Percentiles rank a stretch among this genome's conserved stretches.
Evolutionary conservation across 108 stramenopile genomes (phyloP).

Genomic region (Skeletonema grethae): DNA sequence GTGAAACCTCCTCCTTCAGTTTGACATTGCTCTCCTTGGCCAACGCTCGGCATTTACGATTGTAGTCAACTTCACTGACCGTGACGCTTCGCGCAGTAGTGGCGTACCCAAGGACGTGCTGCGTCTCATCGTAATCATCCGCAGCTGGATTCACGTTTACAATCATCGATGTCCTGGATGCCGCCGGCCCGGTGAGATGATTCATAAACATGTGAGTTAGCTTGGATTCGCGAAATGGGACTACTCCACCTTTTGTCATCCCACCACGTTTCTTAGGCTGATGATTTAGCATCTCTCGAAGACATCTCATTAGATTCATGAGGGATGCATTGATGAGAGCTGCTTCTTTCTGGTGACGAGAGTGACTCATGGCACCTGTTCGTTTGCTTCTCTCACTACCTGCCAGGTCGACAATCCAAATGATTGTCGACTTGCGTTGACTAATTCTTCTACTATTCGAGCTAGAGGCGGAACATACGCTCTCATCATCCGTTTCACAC

Average conservation of each 20-base stretch:
- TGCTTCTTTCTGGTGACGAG: slow-evolving; percentile 93
- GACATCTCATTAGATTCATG: slow-evolving; percentile 97
- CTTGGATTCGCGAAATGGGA: slow-evolving; percentile 97
- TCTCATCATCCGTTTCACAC: slow-evolving; percentile 72
- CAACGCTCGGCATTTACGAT: slow-evolving; percentile 52
- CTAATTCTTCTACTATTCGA: slow-evolving; percentile 19
- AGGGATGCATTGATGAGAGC: slow-evolving; percentile 93
- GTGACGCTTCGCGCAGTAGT: slow-evolving; percentile 74
- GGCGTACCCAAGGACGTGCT: slow-evolving; percentile 89
- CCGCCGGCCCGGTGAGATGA: slow-evolving; percentile 78
- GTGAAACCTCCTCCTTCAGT: slow-evolving; percentile 22
- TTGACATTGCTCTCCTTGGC: slow-evolving; percentile 47
- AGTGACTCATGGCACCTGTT: slow-evolving; percentile 61
- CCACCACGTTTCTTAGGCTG: slow-evolving; percentile 43
- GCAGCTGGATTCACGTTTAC: slow-evolving; percentile 90
- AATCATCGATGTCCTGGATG: slow-evolving; percentile 86
- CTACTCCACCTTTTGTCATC: slow-evolving; percentile 61
- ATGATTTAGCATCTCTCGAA: slow-evolving; percentile 84
- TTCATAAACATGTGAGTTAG: slow-evolving; percentile 96
- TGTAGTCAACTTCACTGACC: slow-evolving; percentile 60
- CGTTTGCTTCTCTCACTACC: slow-evolving; percentile 94
- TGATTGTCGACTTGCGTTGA: slow-evolving; percentile 49
- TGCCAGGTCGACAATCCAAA: slow-evolving; percentile 98
- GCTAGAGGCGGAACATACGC: slow-evolving; percentile 43
- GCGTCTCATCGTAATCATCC: slow-evolving; percentile 93